Evolutionary conservation across 2,329 filamentous ascomycete genomes (phyloP).

Genomic region (Camillea tinctor): DNA sequence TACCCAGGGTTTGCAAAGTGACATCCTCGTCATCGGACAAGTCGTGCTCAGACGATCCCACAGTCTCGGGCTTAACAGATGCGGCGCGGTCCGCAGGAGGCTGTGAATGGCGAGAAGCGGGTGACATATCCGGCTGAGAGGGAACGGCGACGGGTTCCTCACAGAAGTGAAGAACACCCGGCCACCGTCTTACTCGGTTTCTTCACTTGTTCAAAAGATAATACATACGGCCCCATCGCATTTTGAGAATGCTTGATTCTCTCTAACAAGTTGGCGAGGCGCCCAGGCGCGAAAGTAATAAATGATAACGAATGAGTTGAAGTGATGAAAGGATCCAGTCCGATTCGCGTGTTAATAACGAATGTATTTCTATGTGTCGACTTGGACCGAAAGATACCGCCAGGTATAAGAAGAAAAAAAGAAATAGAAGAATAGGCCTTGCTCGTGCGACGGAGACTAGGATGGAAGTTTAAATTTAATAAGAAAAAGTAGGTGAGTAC

Average conservation of each 20-base stretch:
- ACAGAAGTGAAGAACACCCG: conserved; percentile 10
- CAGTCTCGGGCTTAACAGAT: conserved; percentile 26
- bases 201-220: conserved; percentile 22
- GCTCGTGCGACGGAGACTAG: not conserved
- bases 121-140: conserved; percentile 28
- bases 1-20: conserved; percentile 15
- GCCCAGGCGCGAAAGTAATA: conserved; percentile 4
- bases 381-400: not conserved
- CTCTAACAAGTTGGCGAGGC: conserved; percentile 5
- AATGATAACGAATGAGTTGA: conserved; percentile 10
- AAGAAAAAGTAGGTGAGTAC: not conserved
- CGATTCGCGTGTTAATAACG: conserved; percentile 5
- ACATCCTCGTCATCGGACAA: conserved; percentile 42
- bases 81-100: conserved; percentile 25
- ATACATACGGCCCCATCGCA: conserved; percentile 16
- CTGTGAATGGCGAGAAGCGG: conserved; percentile 29
- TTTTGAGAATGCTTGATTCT: conserved; percentile 17
- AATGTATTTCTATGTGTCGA: not conserved
- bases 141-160: conserved; percentile 16
- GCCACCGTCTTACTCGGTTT: conserved; percentile 18
- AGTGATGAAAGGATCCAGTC: conserved; percentile 6
- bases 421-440: not conserved
- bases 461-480: not conserved
- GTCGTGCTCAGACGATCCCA: conserved; percentile 36
- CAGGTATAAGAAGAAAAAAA: not conserved